Evolutionary conservation across 495 filamentous ascomycete species (phyloP).

Genomic region (Aspergillus conjunctus): DNA sequence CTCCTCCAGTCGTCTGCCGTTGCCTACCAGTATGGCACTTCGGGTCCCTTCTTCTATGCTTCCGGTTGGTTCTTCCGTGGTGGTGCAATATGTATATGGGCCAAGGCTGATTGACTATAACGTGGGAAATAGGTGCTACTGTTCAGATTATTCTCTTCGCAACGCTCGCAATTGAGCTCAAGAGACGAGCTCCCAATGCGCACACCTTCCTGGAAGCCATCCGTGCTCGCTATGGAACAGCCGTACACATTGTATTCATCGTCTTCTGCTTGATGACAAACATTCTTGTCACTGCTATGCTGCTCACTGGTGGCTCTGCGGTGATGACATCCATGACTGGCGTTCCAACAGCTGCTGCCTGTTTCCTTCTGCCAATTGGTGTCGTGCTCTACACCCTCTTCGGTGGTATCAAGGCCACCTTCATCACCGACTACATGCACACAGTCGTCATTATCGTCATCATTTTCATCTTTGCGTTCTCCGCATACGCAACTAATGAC

Average conservation of each 20-base stretch:
- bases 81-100: neutral
- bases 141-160: slow-evolving; percentile 83
- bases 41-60: slow-evolving; percentile 90
- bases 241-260: slow-evolving; percentile 74
- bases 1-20: slow-evolving; percentile 78
- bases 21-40: slow-evolving; percentile 90
- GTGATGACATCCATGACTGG: slow-evolving; percentile 85
- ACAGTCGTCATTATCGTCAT: slow-evolving; percentile 86
- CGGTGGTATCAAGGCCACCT: slow-evolving; percentile 77
- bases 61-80: slow-evolving; percentile 37
- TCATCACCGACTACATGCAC: slow-evolving; percentile 81
- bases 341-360: slow-evolving; percentile 83
- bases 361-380: slow-evolving; percentile 85
- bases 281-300: slow-evolving; percentile 85
- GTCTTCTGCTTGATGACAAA: slow-evolving; percentile 84
- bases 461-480: slow-evolving; percentile 88
- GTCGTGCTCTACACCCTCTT: slow-evolving; percentile 81
- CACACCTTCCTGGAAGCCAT: slow-evolving; percentile 86
- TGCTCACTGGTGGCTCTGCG: slow-evolving; percentile 87
- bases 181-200: slow-evolving; percentile 82
- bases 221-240: slow-evolving; percentile 59
- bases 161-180: slow-evolving; percentile 90
- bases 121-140: slow-evolving; percentile 44
- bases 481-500: slow-evolving; percentile 75
- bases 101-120: neutral